Evolutionary conservation across 2,329 filamentous ascomycete species (phyloP), one percentile per base, ranked within the genome.

Genomic region (Fusarium sp.): DNA sequence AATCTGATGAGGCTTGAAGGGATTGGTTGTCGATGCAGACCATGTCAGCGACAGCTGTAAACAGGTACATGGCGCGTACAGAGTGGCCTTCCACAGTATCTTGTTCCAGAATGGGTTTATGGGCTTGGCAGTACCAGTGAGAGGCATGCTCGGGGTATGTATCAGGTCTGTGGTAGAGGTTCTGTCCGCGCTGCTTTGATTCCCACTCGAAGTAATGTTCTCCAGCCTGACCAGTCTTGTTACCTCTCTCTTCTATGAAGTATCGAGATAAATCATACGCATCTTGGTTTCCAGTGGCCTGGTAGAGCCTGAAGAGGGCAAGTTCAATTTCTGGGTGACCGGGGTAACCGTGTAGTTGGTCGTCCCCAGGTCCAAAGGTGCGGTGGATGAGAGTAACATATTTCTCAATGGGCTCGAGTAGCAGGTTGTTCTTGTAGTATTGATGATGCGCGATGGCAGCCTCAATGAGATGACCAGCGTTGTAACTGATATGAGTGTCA

Each of bases 391-490:
- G 80, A 62, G 82, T 77, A 18, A 89, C 82, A 23, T 66, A 58
- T 37, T 42, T 67, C 13, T 63, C 44, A 23, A 58, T 67, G 23
- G 61, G 52, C 18, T 42, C 44, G 64, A 89, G 75, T 4, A 90
- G 75, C 3, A 81, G 71, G 50, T 84, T 77, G 62, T 87, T 87
- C 31, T 81, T 77, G 71, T 85, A 88, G 41, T 83, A 79, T 4
- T 83, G 76, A n/a, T 81, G 75, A 62, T 90, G 87, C 0, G 87
- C 86, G 3, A 89, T 75, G 1, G 87, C 87, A 1, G 83, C 88
- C 75, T 90, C 88, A 46, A 89, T 88, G 11, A 90, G 76, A 73
- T 91, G 88, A 0, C 88, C 88, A 12, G 84, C 84, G 62, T 89
- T 89, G 72, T 89, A 89, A 59, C 85, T 70, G 68, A 41, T 37